Base-by-base conservation (phyloP, 306 rosid genomes). In the Senna tora region DNA sequence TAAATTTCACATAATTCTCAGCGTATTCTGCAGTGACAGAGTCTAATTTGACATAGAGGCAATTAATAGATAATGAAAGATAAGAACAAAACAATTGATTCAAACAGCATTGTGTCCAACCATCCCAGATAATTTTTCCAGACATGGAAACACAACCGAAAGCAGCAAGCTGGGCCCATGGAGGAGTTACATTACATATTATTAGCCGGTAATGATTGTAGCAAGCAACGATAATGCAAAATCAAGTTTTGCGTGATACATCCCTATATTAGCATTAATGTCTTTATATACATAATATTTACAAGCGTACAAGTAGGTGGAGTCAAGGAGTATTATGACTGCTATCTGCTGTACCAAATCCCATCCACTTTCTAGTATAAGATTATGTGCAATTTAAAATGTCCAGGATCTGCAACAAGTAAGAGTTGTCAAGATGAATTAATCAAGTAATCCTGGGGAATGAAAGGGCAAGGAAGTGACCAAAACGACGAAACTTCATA, bases 401-500 rank as follows among this genome's bases (percentile, higher is more conserved):
- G 33, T 41, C 77, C 77, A 79, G 73, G 50, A 75, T 43, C 86
- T 83, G 84, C 81, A 79, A 71, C 70, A 75, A 79, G 54, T 7
- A 49, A 17, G 71, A 39, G 49, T 41, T 50, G 53, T 56, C 63
- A 73, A 68, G 49, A 25, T 28, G 28, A 34, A 47, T 47, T 30
- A 59, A 59, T 34, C 8, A 59, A 68, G 33, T 36, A 36, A n/a
- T 33, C 21, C 38, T 47, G 36, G 16, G 25, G 28, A 65, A 32
- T 6, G 22, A 22, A 1, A 10, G 62, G 59, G 64, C 25, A 4
- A 34, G 43, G 15, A 65, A 49, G 30, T 56, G 13, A 38, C 60
- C 30, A 41, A 49, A 71, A 34, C 65, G 51, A 59, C 50, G 67
- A 7, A 39, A 53, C 17, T 42, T 11, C 64, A 45, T 60, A 83